Evolutionary conservation across 1,284 basidiomycete species (phyloP).

Genomic region (Puccinia horiana): DNA sequence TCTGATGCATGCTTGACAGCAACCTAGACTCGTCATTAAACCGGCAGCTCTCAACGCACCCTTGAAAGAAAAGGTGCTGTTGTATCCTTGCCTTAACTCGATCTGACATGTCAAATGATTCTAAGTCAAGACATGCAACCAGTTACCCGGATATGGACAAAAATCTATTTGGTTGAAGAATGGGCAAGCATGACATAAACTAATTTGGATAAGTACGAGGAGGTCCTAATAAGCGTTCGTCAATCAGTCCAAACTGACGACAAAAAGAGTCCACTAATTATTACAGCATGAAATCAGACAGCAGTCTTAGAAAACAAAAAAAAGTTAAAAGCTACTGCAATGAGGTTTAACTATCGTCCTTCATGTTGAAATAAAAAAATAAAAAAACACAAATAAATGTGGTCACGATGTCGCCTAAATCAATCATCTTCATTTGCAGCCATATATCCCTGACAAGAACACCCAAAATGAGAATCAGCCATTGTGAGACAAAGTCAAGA

Average conservation of each 20-base stretch:
- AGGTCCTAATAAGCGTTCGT: too few relatives aligned
- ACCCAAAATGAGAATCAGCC: neutral
- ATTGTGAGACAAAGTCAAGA: neutral
- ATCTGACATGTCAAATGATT: too few relatives aligned
- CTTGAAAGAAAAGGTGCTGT: too few relatives aligned
- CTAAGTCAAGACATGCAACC: too few relatives aligned
- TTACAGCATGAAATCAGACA: neutral
- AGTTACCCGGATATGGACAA: too few relatives aligned
- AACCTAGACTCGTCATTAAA: too few relatives aligned
- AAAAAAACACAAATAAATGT: neutral
- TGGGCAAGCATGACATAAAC: too few relatives aligned
- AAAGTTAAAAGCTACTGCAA: neutral
- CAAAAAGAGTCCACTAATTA: neutral
- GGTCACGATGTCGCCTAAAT: neutral
- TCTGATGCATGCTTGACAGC: too few relatives aligned
- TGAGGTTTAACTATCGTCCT: neutral
- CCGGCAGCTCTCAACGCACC: too few relatives aligned
- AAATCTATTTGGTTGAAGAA: too few relatives aligned
- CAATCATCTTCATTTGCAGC: conserved; percentile 28
- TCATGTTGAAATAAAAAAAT: neutral
- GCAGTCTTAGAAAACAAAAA: neutral
- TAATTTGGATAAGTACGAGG: neutral
- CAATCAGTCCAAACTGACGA: neutral
- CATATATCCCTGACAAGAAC: neutral
- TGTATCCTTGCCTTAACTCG: too few relatives aligned